Percentiles rank a stretch among this genome's conserved stretches.
phyloP scores from a whole-genome alignment of 2,329 filamentous ascomycete genomes.

The Arthrinium puccinioides region DNA sequence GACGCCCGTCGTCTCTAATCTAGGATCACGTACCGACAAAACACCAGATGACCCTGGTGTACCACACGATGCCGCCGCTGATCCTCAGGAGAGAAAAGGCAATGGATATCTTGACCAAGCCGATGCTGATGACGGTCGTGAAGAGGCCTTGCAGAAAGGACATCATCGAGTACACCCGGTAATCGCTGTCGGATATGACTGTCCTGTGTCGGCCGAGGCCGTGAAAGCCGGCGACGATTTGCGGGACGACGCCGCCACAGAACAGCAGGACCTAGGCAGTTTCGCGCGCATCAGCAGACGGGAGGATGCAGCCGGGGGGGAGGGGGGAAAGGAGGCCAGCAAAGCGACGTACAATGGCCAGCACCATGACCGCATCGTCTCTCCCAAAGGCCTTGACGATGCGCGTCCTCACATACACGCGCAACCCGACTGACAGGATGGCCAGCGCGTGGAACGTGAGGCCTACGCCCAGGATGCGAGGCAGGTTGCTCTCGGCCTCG shows the following conservation, averaged over 20 bases:
- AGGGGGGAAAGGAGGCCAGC: background rate
- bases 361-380: background rate
- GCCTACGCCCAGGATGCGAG: slow-evolving; percentile 1
- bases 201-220: background rate
- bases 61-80: too few species aligned
- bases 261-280: background rate
- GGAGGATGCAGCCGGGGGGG: background rate
- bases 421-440: background rate
- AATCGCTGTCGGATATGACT: background rate
- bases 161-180: background rate
- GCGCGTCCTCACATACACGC: background rate
- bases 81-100: background rate
- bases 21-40: too few species aligned
- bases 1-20: too few species aligned
- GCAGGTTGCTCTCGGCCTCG: background rate
- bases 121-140: background rate
- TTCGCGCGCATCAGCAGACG: background rate
- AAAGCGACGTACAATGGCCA: background rate
- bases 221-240: background rate
- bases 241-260: background rate
- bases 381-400: background rate
- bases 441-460: background rate
- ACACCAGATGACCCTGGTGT: too few species aligned
- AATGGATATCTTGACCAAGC: background rate
- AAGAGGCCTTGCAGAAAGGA: background rate